These are phyloP conservation scores for Sporobolomyces phaffii DNA, from an alignment of 768 basidiomycete species.

Conservation along the genomic window DNA sequence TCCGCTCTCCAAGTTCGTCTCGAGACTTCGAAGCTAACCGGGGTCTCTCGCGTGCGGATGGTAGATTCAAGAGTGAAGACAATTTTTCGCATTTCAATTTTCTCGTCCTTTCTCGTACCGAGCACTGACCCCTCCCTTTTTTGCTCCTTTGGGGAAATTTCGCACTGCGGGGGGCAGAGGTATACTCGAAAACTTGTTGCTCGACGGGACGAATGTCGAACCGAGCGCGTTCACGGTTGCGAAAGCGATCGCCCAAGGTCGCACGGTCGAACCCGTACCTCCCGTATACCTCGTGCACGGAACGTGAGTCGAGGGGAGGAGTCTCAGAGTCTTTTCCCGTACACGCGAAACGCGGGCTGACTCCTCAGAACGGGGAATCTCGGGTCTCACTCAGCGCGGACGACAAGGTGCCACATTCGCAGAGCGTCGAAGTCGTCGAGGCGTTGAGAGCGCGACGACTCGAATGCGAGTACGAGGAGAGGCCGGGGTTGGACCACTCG, in stretches of 20 bases:
- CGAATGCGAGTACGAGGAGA: slow-evolving; percentile 5
- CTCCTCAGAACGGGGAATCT: no score
- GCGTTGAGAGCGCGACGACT: slow-evolving; percentile 18
- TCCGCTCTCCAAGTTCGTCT: no score
- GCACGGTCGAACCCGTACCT: slow-evolving; percentile 11
- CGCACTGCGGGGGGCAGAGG: slow-evolving; percentile 12
- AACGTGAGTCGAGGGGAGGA: slow-evolving; percentile 1
- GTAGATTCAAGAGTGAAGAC: slow-evolving; percentile 38
- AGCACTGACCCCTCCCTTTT: no score
- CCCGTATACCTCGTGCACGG: slow-evolving; percentile 31
- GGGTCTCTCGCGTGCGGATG: no score
- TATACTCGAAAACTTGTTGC: slow-evolving; percentile 28
- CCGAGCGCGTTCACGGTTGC: slow-evolving; percentile 28
- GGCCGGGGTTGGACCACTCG: slow-evolving; percentile 25
- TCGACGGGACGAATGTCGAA: slow-evolving; percentile 32
- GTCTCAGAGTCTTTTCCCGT: no score
- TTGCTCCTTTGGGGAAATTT: no score
- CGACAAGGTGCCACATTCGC: slow-evolving; percentile 34
- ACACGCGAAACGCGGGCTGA: no score
- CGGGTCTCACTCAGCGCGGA: slow-evolving; percentile 28
- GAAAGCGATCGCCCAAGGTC: slow-evolving; percentile 9
- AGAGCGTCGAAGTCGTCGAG: slow-evolving; percentile 29
- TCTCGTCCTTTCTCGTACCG: no score
- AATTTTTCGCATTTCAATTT: no score
- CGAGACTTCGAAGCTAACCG: not conserved